A percentile compares a stretch with the other conserved stretches of the same genome.
Conservation (phyloP, 768 basidiomycete species). For the Suillus tomentosus region DNA sequence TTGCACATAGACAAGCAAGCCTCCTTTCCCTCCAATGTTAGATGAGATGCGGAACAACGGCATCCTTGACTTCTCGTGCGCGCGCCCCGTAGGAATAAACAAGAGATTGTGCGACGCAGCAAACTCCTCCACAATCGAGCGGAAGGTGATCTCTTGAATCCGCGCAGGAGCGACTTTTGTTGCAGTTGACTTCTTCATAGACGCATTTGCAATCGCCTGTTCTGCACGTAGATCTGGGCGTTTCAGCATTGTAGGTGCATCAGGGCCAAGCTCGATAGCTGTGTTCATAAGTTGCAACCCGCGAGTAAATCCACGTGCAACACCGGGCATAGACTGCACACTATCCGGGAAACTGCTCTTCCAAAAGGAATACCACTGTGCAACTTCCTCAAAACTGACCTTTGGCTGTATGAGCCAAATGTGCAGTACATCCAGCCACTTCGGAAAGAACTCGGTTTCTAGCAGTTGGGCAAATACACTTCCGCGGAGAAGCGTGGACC, state of each 20-base stretch:
- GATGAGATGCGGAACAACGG: slow-evolving; percentile 84
- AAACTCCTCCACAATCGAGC: slow-evolving; percentile 88
- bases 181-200: slow-evolving; percentile 31
- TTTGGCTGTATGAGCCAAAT: slow-evolving; percentile 91
- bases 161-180: slow-evolving; percentile 47
- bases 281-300: slow-evolving; percentile 94
- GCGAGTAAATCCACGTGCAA: slow-evolving; percentile 80
- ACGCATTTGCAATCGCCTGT: slow-evolving; percentile 29
- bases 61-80: slow-evolving; percentile 85
- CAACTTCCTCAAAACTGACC: slow-evolving; percentile 90
- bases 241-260: slow-evolving; percentile 66
- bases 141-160: slow-evolving; percentile 87
- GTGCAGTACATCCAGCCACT: slow-evolving; percentile 91
- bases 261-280: slow-evolving; percentile 83
- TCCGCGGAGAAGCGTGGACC: slow-evolving; percentile 72
- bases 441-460: slow-evolving; percentile 93
- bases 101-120: slow-evolving; percentile 84
- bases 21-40: slow-evolving; percentile 81
- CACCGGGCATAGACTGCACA: slow-evolving; percentile 63
- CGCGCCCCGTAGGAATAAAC: slow-evolving; percentile 85
- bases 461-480: slow-evolving; percentile 83
- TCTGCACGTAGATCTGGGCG: slow-evolving; percentile 69
- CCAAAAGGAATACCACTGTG: slow-evolving; percentile 93
- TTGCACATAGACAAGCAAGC: slow-evolving; percentile 83
- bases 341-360: slow-evolving; percentile 73